phyloP scores from a whole-genome alignment of 345 rosid genomes.

The Lepidium aucheri region DNA sequence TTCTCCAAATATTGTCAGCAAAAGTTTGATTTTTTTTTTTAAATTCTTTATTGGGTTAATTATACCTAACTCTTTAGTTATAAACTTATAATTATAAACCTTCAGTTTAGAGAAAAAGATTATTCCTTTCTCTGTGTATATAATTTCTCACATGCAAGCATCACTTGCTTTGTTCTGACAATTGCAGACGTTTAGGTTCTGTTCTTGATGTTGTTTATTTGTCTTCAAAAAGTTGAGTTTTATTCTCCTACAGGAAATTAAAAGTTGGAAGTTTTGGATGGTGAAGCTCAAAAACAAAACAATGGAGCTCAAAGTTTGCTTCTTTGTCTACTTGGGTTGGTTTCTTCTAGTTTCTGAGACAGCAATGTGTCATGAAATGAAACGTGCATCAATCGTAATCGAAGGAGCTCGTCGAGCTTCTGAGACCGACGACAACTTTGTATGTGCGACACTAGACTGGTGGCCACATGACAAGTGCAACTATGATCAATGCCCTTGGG shows the following conservation, averaged over 20 bases:
- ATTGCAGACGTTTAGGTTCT: conserved; percentile 5
- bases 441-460: conserved; percentile 97
- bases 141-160: conserved; percentile 6
- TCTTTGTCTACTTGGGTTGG: conserved; percentile 33
- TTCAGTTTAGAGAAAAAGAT: background rate
- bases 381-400: conserved; percentile 35
- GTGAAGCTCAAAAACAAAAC: conserved; percentile 5
- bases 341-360: conserved; percentile 31
- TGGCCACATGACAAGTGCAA: conserved; percentile 99
- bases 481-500: conserved; percentile 92
- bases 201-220: background rate
- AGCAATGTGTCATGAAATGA: conserved; percentile 36
- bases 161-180: conserved; percentile 20
- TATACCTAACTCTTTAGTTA: background rate
- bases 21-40: background rate
- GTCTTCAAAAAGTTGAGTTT: background rate
- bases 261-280: conserved; percentile 5
- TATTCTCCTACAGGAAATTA: background rate
- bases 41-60: background rate
- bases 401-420: conserved; percentile 47
- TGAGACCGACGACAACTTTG: conserved; percentile 64
- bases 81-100: too few species aligned
- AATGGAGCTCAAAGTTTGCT: conserved; percentile 39
- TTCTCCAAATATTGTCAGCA: background rate
- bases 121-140: background rate